A percentile compares a stretch with the other conserved stretches of the same genome.
These are phyloP conservation scores for Marchantia polymorpha DNA, from an alignment of 225 moss, liverwort and hornwort species.

Conservation along the genomic window DNA sequence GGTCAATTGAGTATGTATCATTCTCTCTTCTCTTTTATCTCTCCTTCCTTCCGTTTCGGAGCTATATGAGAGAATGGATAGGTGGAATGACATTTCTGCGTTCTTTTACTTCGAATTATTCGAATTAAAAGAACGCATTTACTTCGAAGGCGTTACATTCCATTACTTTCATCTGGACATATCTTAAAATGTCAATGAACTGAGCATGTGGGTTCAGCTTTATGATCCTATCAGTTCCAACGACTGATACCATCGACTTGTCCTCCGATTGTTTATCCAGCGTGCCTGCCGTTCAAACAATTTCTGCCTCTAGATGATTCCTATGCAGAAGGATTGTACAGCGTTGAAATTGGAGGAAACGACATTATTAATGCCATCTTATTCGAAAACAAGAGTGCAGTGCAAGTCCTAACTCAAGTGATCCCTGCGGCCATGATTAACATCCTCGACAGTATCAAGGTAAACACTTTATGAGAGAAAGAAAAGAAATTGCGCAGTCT, in stretches of 20 bases:
- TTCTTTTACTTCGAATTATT: too few species aligned
- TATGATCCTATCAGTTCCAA: neutral
- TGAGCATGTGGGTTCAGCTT: neutral
- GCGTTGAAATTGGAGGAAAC: slow-evolving; percentile 23
- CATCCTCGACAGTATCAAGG: slow-evolving; percentile 2
- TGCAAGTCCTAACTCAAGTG: neutral
- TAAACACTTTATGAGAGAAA: neutral
- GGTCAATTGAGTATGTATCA: neutral
- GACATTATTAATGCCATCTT: slow-evolving; percentile 13
- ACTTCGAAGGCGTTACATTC: neutral
- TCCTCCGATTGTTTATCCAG: neutral
- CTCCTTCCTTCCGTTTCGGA: neutral
- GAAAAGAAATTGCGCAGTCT: too few species aligned
- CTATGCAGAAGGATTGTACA: neutral
- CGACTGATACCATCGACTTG: neutral
- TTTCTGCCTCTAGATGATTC: neutral
- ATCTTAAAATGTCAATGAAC: too few species aligned
- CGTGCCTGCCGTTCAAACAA: neutral
- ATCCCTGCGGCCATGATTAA: slow-evolving; percentile 9
- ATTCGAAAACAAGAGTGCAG: neutral
- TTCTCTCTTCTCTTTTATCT: too few species aligned
- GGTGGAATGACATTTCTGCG: neutral
- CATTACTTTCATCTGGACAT: neutral
- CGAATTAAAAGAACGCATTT: too few species aligned
- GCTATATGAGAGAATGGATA: neutral